Base-by-base conservation (phyloP, 23 red algal species). In the Cyanidium caldarium region DNA sequence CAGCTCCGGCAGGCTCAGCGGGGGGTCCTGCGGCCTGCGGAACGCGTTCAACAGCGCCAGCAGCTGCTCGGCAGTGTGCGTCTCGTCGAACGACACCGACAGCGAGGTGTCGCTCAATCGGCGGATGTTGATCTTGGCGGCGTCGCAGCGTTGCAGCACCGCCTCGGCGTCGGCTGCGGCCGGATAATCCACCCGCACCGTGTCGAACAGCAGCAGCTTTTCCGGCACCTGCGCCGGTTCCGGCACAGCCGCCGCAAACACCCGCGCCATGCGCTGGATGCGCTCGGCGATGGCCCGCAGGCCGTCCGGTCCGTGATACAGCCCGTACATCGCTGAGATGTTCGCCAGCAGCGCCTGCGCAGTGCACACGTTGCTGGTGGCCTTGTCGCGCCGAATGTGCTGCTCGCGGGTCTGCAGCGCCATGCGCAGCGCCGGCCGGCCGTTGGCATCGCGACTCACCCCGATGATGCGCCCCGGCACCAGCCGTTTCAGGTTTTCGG, bases 361-460 rank as follows among this genome's bases (percentile, higher is more conserved):
- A 23, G 92, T 98, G 69, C 92, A 98, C 25, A 98, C 87, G 58
- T 98, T 98, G 7, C 73, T 81, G 17, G 92, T 98, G 2, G 92
- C 92, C 68, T 98, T 98, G 51, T 98, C 92, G 19, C 92, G 80
- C 38, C 92, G 84, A 76, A 98, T 98, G 42, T 98, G 92, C 73
- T 98, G 92, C 65, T 98, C 92, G 40, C 92, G 80, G 20, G 92
- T 98, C 75, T 98, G 92, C 92, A 98, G 77, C 26, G 92, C 92
- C 92, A 98, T 98, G 28, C 92, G 92, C 69, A 98, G 44, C n/a
- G 84, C 85, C 37, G 82, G 83, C 19, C 68, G 68, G 28, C 92
- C 92, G 34, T 76, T 30, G 16, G 84, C 86, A 58, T 98, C 92
- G 35, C 79, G 77, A 69, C 92, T 98, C 2, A 98, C 68, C 3